Evolutionary conservation across 345 rosid species (phyloP), one percentile per base, ranked within the genome.

Genomic region (Corchorus olitorius): DNA sequence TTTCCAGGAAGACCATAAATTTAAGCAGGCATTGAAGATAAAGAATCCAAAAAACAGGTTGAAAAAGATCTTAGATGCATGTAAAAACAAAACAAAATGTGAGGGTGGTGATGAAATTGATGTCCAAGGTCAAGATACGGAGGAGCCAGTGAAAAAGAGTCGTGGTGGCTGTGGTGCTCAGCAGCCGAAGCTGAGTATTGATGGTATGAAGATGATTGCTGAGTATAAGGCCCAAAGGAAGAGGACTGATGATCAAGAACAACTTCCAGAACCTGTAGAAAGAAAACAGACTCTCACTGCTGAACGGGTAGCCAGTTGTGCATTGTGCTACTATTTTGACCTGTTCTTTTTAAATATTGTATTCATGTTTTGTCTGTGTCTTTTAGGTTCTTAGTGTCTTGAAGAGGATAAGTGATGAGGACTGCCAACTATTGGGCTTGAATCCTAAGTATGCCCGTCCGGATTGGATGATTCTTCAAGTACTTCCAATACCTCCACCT

Each of bases 391-490:
- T 93, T 74, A 87, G 93, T 83, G 98, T 96, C 77, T 80, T 96
- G 72, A 93, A 96, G 86, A 89, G 98, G 86, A 92, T 96, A 85
- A 93, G 98, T 72, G 99, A 96, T 35, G 97, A 86, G 74, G 99
- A 96, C 78, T 93, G 99, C 78, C 90, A 73, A 60, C 83, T 93
- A 75, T 69, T 96, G 73, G 99, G 99, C 67, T 89, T 96, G 78
- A 85, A 91, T 79, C 99, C 99, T 17, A 93, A 92, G 85, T 93
- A 89, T 86, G 99, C 99, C 53, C 98, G 98, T 75, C 99, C 99
- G 43, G 99, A 95, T 81, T 92, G 99, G 97, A 96, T 96, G 99
- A 96, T 96, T 82, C 83, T 93, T 54, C 93, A 93, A 87, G 99
- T 92, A 76, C 98, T 93, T 77, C 99, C 98, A 65, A 92, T 95